Percentiles rank a stretch among this genome's conserved stretches.
Conservation (phyloP, 2,329 filamentous ascomycete species). For the Fusarium sp. region DNA sequence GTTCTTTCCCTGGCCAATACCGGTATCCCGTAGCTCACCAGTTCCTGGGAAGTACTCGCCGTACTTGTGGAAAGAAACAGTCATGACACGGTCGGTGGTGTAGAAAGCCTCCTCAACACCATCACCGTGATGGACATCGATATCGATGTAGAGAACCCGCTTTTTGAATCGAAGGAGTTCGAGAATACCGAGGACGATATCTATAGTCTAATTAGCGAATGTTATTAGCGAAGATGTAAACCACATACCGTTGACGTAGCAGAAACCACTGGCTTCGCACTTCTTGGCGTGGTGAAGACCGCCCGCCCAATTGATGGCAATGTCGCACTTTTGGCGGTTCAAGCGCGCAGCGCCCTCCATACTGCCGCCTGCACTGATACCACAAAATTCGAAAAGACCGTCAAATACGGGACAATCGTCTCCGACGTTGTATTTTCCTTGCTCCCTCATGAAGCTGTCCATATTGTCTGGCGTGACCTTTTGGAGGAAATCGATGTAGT, state of each 20-base stretch:
- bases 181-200: constrained; percentile 95
- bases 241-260: constrained; percentile 90
- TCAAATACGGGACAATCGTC: constrained; percentile 99
- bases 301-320: constrained; percentile 98
- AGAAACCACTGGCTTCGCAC: constrained; percentile 95
- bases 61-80: constrained; percentile 95
- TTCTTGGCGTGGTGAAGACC: constrained; percentile 98
- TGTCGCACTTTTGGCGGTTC: constrained; percentile 91
- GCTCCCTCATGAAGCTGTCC: constrained; percentile 91
- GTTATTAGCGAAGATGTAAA: neutral
- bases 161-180: constrained; percentile 91
- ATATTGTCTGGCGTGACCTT: constrained; percentile 99
- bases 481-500: constrained; percentile 94
- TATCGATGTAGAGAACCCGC: constrained; percentile 97
- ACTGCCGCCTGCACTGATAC: constrained; percentile 92
- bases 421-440: constrained; percentile 92
- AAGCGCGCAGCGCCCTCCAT: constrained; percentile 93
- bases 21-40: constrained; percentile 86
- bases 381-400: constrained; percentile 96
- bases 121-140: constrained; percentile 94
- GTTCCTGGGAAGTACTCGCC: constrained; percentile 96
- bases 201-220: constrained; percentile 58
- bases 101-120: constrained; percentile 95
- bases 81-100: constrained; percentile 92
- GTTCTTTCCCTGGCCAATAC: constrained; percentile 88